These are phyloP conservation scores for Pleurotus eryngii DNA, from an alignment of 768 basidiomycete species.

Conservation along the genomic window DNA sequence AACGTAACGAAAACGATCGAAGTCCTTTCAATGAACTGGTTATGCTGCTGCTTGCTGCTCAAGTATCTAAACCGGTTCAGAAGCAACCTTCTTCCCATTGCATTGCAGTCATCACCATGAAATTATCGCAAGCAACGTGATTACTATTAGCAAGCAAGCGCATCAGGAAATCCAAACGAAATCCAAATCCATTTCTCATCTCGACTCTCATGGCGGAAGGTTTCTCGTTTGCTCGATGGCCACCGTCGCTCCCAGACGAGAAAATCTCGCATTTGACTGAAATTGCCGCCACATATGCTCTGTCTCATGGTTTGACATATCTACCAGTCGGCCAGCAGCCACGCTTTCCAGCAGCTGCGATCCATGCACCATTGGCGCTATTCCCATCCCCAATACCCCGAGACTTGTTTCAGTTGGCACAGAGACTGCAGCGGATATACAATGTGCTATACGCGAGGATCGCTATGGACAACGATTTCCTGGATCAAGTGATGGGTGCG, in stretches of 20 bases:
- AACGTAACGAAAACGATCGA: too few species aligned
- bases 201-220: too few species aligned
- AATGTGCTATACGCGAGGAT: conserved; percentile 85
- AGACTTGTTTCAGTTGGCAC: conserved; percentile 60
- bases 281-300: conserved; percentile 76
- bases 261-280: conserved; percentile 60
- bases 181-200: too few species aligned
- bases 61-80: too few species aligned
- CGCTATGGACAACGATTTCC: conserved; percentile 72
- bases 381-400: conserved; percentile 87
- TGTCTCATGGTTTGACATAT: conserved; percentile 83
- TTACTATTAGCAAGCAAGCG: too few species aligned
- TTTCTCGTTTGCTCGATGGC: conserved; percentile 66
- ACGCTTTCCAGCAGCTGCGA: conserved; percentile 54
- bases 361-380: conserved; percentile 88
- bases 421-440: conserved; percentile 69
- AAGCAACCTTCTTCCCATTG: too few species aligned
- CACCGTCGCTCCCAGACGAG: conserved; percentile 57
- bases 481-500: conserved; percentile 84
- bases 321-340: conserved; percentile 49
- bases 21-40: too few species aligned
- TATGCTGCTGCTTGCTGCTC: too few species aligned
- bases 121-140: too few species aligned
- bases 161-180: too few species aligned
- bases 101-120: too few species aligned